Base-by-base conservation (phyloP, 257 asterid species). In the Nicotiana undulata region DNA sequence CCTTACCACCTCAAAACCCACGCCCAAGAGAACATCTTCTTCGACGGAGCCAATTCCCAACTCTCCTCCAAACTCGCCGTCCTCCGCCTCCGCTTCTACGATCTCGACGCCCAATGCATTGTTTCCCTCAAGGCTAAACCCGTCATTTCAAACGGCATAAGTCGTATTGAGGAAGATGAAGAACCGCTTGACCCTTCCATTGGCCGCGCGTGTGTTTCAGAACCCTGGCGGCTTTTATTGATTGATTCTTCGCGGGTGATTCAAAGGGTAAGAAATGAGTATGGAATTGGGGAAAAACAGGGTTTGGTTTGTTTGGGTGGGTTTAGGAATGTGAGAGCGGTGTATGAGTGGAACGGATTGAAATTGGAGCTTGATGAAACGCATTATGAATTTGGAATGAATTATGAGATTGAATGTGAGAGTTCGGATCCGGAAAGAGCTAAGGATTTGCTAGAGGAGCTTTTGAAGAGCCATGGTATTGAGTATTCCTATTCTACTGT, bases 21-120 rank as follows among this genome's bases (percentile, higher is more conserved):
- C 82, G 70, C 90, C 85, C 98, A 92, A 77, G 91, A 94, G 81
- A 94, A 94, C 78, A 80, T 91, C 83, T 94, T 94, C 91, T 93
- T 94, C 88, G 98, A 94, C 91, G 90, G 93, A 31, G 85, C 86
- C 87, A 83, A 85, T 65, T 80, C 90, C 75, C 88, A 89, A 84
- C 98, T 94, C 88, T 81, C 97, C 72, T 83, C 93, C 87, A 88
- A 86, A 86, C 86, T 89, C 84, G 91, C 98, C 77, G 94, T 92
- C 37, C 98, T 94, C 86, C 97, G 98, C 80, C 84, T 94, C 88
- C 98, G 98, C 85, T 94, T 94, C 93, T 93, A 94, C 95, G 95
- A 91, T 89, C 87, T 89, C 67, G 97, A 93, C 32, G 77, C 91
- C 83, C 92, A 77, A 81, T 93, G 93, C 87, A 55, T 88, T 86